phyloP scores from a whole-genome alignment of 805 yeast genomes.

The Spathaspora sp. region DNA sequence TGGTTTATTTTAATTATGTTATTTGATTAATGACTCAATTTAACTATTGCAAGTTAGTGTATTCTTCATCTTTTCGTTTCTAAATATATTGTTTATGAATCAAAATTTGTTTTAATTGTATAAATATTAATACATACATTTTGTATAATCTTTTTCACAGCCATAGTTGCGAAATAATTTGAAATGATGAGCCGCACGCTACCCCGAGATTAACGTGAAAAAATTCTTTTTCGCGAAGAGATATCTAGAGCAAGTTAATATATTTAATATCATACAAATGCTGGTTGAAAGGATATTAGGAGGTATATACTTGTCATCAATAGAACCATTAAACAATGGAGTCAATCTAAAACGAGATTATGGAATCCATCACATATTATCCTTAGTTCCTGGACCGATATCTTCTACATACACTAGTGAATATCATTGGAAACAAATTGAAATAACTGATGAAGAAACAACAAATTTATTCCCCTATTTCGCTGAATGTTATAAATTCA shows the following conservation, averaged over 20 bases:
- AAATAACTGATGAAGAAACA: conserved; percentile 67
- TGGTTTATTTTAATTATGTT: too few species aligned
- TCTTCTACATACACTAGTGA: conserved; percentile 46
- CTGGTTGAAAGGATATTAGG: conserved; percentile 65
- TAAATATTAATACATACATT: too few species aligned
- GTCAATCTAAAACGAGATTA: conserved; percentile 47
- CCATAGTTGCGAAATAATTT: too few species aligned
- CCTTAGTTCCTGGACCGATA: conserved; percentile 62
- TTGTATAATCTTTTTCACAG: too few species aligned
- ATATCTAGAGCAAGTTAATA: neutral
- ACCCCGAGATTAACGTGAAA: neutral
- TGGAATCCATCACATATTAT: conserved; percentile 68
- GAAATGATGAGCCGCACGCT: neutral
- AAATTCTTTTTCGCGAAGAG: neutral
- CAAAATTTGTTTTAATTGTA: too few species aligned
- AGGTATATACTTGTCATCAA: conserved; percentile 70
- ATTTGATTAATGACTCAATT: too few species aligned
- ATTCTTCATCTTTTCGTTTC: too few species aligned
- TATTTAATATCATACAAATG: neutral
- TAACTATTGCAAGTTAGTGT: too few species aligned
- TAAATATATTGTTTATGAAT: too few species aligned
- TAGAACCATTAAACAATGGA: conserved; percentile 57
- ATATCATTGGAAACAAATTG: conserved; percentile 57
- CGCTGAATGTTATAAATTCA: conserved; percentile 59
- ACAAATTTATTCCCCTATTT: conserved; percentile 64